Evolutionary conservation across 2,329 filamentous ascomycete species (phyloP).

Genomic region (Magnaporthiopsis incrustans): DNA sequence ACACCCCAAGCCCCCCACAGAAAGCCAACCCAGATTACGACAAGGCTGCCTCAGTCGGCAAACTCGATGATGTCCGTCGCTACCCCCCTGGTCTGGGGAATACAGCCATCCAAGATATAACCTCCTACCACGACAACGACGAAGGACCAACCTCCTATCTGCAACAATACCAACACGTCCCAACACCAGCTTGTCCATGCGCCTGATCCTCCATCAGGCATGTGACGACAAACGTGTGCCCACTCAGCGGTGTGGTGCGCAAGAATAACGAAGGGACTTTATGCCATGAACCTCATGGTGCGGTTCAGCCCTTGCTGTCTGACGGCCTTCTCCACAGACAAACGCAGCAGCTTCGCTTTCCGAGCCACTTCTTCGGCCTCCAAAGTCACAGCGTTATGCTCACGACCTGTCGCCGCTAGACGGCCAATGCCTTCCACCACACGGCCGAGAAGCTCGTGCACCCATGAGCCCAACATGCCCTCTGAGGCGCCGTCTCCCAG

Average conservation of each 20-base stretch:
- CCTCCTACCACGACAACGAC: background rate
- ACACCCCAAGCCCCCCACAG: background rate
- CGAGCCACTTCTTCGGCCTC: conserved; percentile 16
- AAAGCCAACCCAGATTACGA: background rate
- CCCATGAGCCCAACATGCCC: conserved; percentile 17
- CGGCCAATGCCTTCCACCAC: conserved; percentile 4
- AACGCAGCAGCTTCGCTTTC: conserved; percentile 16
- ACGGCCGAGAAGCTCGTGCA: conserved; percentile 6
- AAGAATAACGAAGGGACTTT: background rate
- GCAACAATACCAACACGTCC: background rate
- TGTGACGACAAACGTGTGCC: background rate
- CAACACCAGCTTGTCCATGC: background rate
- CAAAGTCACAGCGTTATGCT: conserved; percentile 15
- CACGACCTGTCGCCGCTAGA: conserved; percentile 25
- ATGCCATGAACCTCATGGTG: conserved; percentile 8
- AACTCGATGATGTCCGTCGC: background rate
- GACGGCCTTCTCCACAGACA: conserved; percentile 14
- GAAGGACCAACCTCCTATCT: background rate
- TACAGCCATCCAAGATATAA: background rate
- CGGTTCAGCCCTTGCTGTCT: conserved; percentile 9
- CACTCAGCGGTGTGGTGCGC: too few relatives aligned
- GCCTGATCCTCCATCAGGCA: background rate
- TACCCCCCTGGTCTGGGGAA: background rate
- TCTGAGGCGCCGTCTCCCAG: conserved; percentile 20
- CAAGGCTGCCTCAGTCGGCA: background rate